Conservation (phyloP, 73 alveolate genomes). For the Blepharisma japonicum region DNA sequence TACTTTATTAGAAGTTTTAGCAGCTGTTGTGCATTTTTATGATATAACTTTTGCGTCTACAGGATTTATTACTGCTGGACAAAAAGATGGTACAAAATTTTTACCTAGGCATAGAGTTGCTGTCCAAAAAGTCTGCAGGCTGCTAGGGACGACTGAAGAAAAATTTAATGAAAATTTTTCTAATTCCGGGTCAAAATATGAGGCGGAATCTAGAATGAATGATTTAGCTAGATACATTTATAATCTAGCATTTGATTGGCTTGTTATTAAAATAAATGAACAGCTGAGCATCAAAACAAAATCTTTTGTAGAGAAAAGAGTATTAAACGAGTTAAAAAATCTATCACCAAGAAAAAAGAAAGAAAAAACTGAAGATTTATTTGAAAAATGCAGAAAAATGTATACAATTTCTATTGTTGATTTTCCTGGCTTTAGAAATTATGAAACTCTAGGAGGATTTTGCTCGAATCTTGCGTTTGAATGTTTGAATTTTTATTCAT, state of each 20-base stretch:
- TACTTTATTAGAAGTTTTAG: background rate
- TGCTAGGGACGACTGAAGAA: background rate
- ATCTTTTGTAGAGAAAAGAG: background rate
- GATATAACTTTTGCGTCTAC: conserved; percentile 1
- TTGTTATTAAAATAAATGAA: background rate
- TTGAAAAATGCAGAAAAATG: too few species aligned
- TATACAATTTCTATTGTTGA: background rate
- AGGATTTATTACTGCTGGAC: conserved; percentile 2
- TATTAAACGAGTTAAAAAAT: conserved; percentile 3
- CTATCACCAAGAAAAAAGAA: background rate
- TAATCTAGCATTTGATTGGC: conserved; percentile 13
- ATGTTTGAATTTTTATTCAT: conserved; percentile 5
- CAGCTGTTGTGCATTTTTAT: conserved; percentile 3
- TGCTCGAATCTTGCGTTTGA: conserved; percentile 18
- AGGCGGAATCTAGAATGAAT: background rate
- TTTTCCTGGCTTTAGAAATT: conserved; percentile 9
- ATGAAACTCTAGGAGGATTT: background rate
- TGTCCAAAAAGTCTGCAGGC: conserved; percentile 7
- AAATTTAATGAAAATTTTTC: background rate
- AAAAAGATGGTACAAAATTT: background rate
- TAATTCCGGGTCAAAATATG: background rate
- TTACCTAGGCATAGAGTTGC: conserved; percentile 5
- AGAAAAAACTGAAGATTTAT: background rate
- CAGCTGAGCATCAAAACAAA: background rate
- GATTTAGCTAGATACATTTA: conserved; percentile 10